Evolutionary conservation across 805 yeast genomes (phyloP).

Genomic region (Zygoascus ofunaensis): DNA sequence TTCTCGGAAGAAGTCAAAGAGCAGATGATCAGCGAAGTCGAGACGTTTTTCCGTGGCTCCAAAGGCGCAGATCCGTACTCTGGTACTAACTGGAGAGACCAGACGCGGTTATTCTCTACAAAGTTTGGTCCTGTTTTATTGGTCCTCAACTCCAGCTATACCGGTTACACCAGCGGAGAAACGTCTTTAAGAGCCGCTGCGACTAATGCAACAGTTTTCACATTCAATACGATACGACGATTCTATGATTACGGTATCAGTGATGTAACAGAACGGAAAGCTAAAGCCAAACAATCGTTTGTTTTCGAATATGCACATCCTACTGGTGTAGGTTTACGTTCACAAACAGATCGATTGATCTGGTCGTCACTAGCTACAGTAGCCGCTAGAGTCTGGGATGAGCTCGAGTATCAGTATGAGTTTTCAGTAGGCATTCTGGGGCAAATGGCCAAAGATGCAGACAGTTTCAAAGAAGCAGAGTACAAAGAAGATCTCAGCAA

Average conservation of each 20-base stretch:
- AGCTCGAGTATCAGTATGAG: slow-evolving; percentile 1
- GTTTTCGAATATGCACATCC: slow-evolving; percentile 7
- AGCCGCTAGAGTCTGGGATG: not conserved
- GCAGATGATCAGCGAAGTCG: slow-evolving; percentile 32
- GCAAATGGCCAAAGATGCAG: not conserved
- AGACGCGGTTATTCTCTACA: slow-evolving; percentile 38
- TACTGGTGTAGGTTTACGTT: not conserved
- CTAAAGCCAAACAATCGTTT: slow-evolving; percentile 1
- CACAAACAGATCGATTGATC: slow-evolving; percentile 8
- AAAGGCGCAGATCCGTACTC: slow-evolving; percentile 31
- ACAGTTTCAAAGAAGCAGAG: not conserved
- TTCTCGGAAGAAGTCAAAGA: slow-evolving; percentile 30
- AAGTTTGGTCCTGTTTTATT: slow-evolving; percentile 46
- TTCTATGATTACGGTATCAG: not conserved
- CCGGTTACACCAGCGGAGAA: slow-evolving; percentile 5
- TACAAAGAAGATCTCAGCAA: not conserved
- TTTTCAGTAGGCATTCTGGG: slow-evolving; percentile 5
- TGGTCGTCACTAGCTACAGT: slow-evolving; percentile 6
- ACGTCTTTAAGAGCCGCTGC: not conserved
- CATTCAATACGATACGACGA: slow-evolving; percentile 6
- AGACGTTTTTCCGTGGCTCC: slow-evolving; percentile 22
- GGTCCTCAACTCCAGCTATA: slow-evolving; percentile 34
- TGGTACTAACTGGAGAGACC: slow-evolving; percentile 49
- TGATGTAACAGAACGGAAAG: not conserved
- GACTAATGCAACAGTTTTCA: slow-evolving; percentile 4